These are phyloP conservation scores for Novakomyces olei DNA, from an alignment of 805 yeast species.

Conservation along the genomic window DNA sequence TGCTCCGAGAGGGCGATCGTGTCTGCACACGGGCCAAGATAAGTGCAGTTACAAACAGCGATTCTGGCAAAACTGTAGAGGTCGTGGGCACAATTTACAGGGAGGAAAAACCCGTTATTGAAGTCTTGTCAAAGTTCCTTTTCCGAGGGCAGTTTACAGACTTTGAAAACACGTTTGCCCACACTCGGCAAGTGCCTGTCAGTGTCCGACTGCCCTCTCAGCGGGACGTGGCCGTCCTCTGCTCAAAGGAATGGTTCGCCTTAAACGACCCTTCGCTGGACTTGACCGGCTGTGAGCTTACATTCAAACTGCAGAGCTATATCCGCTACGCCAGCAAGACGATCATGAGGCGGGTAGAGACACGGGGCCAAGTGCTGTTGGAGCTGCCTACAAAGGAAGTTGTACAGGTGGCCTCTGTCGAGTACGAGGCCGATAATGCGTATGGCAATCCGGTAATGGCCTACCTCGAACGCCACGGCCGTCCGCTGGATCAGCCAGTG, in stretches of 20 bases:
- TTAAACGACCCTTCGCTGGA: conserved; percentile 38
- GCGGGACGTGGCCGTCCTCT: conserved; percentile 80
- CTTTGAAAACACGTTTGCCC: conserved; percentile 79
- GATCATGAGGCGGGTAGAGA: conserved; percentile 56
- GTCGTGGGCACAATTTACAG: conserved; percentile 75
- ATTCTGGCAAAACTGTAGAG: conserved; percentile 86
- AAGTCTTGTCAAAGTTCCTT: conserved; percentile 83
- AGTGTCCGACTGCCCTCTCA: conserved; percentile 49
- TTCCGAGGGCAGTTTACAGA: conserved; percentile 84
- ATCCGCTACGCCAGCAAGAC: conserved; percentile 57
- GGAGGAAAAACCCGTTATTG: conserved; percentile 64
- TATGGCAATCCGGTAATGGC: conserved; percentile 96
- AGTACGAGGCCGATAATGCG: conserved; percentile 75
- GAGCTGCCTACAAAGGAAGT: conserved; percentile 86
- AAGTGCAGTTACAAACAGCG: conserved; percentile 71
- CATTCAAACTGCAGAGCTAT: conserved; percentile 72
- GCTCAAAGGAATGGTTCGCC: conserved; percentile 96
- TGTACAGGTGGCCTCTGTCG: conserved; percentile 59
- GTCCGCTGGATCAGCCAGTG: conserved; percentile 82
- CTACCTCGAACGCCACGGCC: conserved; percentile 76
- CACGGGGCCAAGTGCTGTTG: conserved; percentile 63
- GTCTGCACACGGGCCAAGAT: conserved; percentile 68
- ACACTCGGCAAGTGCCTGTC: conserved; percentile 67
- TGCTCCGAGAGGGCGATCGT: conserved; percentile 69
- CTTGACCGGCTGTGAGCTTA: conserved; percentile 55